Conservation (phyloP, 169 alveolate genomes). For the Eimeria mitis region DNA sequence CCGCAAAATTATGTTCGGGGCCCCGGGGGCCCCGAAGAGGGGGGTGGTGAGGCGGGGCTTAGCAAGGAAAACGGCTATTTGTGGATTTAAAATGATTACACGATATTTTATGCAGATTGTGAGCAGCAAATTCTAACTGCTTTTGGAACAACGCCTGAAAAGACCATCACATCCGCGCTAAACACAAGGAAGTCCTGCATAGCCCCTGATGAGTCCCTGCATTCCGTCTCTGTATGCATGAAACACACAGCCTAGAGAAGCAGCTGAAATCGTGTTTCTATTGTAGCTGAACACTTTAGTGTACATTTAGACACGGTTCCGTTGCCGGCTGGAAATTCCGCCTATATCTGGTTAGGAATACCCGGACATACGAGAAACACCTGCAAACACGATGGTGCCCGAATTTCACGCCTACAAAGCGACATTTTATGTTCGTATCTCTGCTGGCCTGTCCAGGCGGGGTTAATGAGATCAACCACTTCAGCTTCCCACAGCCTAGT, state of each 20-base stretch:
- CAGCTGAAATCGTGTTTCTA: background rate
- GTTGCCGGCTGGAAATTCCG: background rate
- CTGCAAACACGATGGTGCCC: background rate
- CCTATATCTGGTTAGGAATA: background rate
- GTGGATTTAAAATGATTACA: background rate
- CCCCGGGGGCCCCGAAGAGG: slow-evolving; percentile 47
- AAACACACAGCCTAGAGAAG: background rate
- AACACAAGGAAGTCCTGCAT: background rate
- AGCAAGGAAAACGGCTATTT: background rate
- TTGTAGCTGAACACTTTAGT: background rate
- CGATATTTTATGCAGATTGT: background rate
- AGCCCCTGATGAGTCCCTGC: background rate
- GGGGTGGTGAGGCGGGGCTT: slow-evolving; percentile 50
- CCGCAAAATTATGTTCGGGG: slow-evolving; percentile 11
- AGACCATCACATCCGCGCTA: background rate
- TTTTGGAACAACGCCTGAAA: background rate
- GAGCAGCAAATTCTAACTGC: background rate
- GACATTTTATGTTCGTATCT: background rate
- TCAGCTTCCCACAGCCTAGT: background rate
- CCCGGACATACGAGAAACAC: too few species aligned
- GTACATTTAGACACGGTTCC: background rate
- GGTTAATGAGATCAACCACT: background rate
- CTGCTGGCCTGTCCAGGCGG: background rate
- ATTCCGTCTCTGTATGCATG: background rate
- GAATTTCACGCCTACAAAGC: background rate